Evolutionary conservation across 2,329 filamentous ascomycete species (phyloP), one percentile per base, ranked within the genome.

Genomic region (Monilinia polystroma): DNA sequence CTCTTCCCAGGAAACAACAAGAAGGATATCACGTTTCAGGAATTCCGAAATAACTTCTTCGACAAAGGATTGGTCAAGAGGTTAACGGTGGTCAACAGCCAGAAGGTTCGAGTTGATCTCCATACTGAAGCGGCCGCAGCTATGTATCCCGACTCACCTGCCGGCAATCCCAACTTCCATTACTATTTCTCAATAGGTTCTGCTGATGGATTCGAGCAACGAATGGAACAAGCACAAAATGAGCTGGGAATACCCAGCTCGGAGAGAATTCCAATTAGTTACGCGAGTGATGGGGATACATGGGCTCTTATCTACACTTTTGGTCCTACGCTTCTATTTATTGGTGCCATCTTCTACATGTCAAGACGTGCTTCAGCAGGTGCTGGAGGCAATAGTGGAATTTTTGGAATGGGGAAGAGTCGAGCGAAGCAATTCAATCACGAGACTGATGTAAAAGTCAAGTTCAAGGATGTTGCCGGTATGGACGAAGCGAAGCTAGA

Each of bases 401-500:
- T 98, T 76, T 99, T 99, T 76, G 93, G 93, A 72, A 97, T 99
- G 80, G 91, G 93, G 73, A 94, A 95, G 84, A 97, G 93, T 80
- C 89, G 92, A 74, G 95, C 95, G 35, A 98, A 97, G 83, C 90
- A 91, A 75, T 99, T 98, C 83, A 99, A 97, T 78, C 93, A 97
- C 73, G 95, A 99, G 82, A 92, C 91, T 14, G 92, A 95, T 67
- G 86, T 99, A 81, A 97, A 96, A 81, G 93, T 96, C 78, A 98
- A 97, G 79, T 99, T 99, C 77, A 83, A 91, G 57, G 95, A 99
- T 77, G 95, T 99, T 54, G 95, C 95, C 53, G 95, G 95, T 72
- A 94, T 98, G 88, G 95, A 99, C 77, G 95, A 99, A 80, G 95
- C 95, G 67, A 99, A 99, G 84, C 83, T 88, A 66, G 95, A 99